Evolutionary conservation across 306 rosid genomes (phyloP).

Genomic region (Morella rubra): DNA sequence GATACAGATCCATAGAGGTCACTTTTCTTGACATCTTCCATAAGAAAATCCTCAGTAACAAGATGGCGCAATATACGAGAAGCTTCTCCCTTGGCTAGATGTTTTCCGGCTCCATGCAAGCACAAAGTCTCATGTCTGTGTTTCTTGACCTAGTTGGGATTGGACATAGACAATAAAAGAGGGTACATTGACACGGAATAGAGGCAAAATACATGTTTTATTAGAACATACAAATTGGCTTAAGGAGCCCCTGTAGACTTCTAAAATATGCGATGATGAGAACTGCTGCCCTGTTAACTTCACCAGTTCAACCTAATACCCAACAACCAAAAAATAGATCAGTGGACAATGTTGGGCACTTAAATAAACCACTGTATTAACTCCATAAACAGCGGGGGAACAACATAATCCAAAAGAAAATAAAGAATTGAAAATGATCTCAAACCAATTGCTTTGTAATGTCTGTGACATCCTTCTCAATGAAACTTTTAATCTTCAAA

Average conservation of each 20-base stretch:
- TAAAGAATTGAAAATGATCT: conserved; percentile 7
- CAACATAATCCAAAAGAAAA: conserved; percentile 20
- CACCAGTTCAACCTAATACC: conserved; percentile 77
- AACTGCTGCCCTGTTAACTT: conserved; percentile 70
- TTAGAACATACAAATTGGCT: conserved; percentile 69
- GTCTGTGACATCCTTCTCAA: conserved; percentile 86
- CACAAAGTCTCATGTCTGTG: conserved; percentile 69
- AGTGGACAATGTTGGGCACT: conserved; percentile 1
- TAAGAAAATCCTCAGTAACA: conserved; percentile 70
- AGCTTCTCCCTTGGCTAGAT: conserved; percentile 85
- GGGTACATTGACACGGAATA: conserved; percentile 17
- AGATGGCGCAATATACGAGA: conserved; percentile 86
- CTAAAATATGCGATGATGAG: conserved; percentile 86
- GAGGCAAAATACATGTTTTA: conserved; percentile 21
- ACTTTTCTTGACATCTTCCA: conserved; percentile 91
- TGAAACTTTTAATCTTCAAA: conserved; percentile 56
- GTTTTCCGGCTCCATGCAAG: conserved; percentile 91
- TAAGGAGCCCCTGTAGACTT: conserved; percentile 90
- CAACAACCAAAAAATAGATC: conserved; percentile 27
- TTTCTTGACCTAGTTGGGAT: conserved; percentile 70
- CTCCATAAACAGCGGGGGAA: not conserved
- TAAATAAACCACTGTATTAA: conserved; percentile 19
- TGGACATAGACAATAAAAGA: conserved; percentile 21
- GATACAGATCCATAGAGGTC: conserved; percentile 92
- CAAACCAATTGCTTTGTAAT: conserved; percentile 88